Percentiles rank a stretch among this genome's conserved stretches.
phyloP scores from a whole-genome alignment of 2,329 filamentous ascomycete genomes.

The Ophiocordyceps camponoti-rufipedis region DNA sequence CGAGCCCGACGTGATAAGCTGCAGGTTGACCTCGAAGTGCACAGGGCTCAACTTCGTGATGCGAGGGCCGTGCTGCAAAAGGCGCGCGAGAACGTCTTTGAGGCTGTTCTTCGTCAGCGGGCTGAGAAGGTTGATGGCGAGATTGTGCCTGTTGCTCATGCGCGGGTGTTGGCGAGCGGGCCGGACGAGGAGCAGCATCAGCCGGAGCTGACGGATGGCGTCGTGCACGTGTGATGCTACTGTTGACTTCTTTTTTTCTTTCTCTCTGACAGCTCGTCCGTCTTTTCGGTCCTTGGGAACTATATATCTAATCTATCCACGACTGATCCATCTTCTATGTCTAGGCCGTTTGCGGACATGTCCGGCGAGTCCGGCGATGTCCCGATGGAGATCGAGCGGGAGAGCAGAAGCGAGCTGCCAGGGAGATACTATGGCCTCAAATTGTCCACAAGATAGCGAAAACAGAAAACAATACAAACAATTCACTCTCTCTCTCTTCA shows the following conservation, averaged over 20 bases:
- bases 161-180: not conserved
- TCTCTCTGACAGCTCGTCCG: not conserved
- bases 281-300: not conserved
- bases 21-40: constrained; percentile 12
- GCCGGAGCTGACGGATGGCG: not conserved
- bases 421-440: too few relatives aligned
- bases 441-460: too few relatives aligned
- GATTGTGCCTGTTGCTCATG: not conserved
- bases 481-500: too few relatives aligned
- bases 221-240: not conserved
- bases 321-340: not conserved
- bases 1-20: constrained; percentile 11
- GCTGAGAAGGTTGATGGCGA: not conserved
- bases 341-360: too few relatives aligned
- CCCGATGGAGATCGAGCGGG: too few relatives aligned
- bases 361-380: too few relatives aligned
- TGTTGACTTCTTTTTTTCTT: not conserved
- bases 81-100: constrained; percentile 19
- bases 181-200: not conserved
- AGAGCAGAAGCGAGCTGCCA: too few relatives aligned
- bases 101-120: not conserved
- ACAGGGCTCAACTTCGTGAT: constrained; percentile 12
- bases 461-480: too few relatives aligned
- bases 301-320: not conserved
- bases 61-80: constrained; percentile 22